Evolutionary conservation across 768 basidiomycete genomes (phyloP).

Genomic region (Pleurotus giganteus): DNA sequence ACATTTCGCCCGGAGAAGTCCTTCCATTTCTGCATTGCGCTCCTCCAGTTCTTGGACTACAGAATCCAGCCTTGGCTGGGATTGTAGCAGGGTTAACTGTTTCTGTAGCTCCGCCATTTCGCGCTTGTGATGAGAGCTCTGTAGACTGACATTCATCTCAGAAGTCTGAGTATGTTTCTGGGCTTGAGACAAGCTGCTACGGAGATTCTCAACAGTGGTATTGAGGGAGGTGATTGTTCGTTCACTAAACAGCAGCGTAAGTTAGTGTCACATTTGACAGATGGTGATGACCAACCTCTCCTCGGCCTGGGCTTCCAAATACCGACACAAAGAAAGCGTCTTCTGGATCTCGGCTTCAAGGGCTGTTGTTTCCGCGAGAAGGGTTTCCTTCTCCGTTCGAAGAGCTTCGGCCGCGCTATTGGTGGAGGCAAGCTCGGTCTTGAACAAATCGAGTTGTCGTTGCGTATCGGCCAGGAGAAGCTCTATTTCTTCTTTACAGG

Average conservation of each 20-base stretch:
- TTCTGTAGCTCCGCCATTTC: slow-evolving; percentile 55
- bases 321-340: slow-evolving; percentile 55
- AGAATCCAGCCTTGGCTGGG: slow-evolving; percentile 53
- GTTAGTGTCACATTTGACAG: background rate
- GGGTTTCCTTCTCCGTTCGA: slow-evolving; percentile 47
- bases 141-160: slow-evolving; percentile 65
- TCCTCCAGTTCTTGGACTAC: slow-evolving; percentile 62
- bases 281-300: slow-evolving; percentile 46
- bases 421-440: slow-evolving; percentile 39
- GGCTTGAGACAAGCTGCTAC: slow-evolving; percentile 43
- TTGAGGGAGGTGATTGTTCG: slow-evolving; percentile 35
- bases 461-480: slow-evolving; percentile 32
- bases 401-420: slow-evolving; percentile 31
- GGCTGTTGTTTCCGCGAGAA: slow-evolving; percentile 56
- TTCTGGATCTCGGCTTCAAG: slow-evolving; percentile 68
- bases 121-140: slow-evolving; percentile 65
- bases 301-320: slow-evolving; percentile 60
- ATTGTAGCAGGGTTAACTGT: slow-evolving; percentile 51
- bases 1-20: slow-evolving; percentile 64
- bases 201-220: slow-evolving; percentile 39
- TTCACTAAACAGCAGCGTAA: slow-evolving; percentile 40
- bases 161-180: slow-evolving; percentile 61
- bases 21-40: slow-evolving; percentile 74
- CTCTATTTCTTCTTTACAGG: slow-evolving; percentile 28
- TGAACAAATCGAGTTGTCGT: slow-evolving; percentile 32